These are phyloP conservation scores for Anthracocystis walkeri DNA, from an alignment of 1,284 basidiomycete species.

Conservation along the genomic window DNA sequence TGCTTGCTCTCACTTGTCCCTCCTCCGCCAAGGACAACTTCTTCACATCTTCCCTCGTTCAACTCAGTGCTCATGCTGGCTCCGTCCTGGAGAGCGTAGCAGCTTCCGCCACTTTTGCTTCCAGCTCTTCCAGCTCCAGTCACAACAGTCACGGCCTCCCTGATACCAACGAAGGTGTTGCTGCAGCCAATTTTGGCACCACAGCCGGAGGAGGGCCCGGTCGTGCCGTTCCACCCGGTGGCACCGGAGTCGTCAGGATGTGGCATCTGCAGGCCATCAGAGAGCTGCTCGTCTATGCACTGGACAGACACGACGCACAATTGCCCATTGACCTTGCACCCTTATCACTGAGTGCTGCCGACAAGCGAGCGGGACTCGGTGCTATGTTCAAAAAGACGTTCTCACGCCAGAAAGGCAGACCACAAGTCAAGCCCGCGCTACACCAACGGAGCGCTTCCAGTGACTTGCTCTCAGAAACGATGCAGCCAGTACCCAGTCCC, in stretches of 20 bases:
- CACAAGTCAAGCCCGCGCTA: neutral
- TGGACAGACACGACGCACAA: conserved; percentile 44
- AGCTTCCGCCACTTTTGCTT: conserved; percentile 7
- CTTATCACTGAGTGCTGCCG: neutral
- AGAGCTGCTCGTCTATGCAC: conserved; percentile 47
- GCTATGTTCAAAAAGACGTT: conserved; percentile 50
- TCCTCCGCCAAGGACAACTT: conserved; percentile 17
- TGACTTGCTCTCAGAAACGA: conserved; percentile 13
- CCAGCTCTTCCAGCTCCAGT: conserved; percentile 21
- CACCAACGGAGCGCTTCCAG: conserved; percentile 7
- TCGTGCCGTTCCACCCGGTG: conserved; percentile 46
- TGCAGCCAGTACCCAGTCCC: conserved; percentile 8
- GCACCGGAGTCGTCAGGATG: conserved; percentile 52
- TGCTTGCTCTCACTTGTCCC: conserved; percentile 52
- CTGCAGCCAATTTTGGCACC: conserved; percentile 49
- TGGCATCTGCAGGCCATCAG: conserved; percentile 58
- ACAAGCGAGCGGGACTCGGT: conserved; percentile 28
- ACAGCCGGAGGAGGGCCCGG: conserved; percentile 49
- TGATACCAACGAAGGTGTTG: conserved; percentile 27
- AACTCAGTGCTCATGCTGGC: conserved; percentile 49
- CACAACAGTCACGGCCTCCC: conserved; percentile 17
- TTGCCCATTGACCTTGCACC: conserved; percentile 44
- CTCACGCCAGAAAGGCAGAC: conserved; percentile 12
- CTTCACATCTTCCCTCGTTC: conserved; percentile 34
- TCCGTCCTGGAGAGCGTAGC: conserved; percentile 44